phyloP scores from a whole-genome alignment of 768 basidiomycete species.

The Lactifluus echinatus region DNA sequence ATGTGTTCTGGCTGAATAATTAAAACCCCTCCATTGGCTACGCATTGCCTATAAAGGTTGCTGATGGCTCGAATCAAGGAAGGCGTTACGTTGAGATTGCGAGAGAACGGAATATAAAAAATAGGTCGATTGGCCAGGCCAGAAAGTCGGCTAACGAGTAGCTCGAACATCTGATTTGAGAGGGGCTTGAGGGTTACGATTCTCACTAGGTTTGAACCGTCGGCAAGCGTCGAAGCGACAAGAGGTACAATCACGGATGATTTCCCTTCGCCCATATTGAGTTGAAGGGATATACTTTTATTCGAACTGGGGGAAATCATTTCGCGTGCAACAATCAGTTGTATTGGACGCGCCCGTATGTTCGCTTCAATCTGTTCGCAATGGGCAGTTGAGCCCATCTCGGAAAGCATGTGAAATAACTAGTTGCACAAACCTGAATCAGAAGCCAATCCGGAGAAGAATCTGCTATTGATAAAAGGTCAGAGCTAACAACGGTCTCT shows the following conservation, averaged over 20 bases:
- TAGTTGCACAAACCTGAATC: slow-evolving; percentile 3
- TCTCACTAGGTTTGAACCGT: slow-evolving; percentile 37
- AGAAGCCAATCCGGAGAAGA: slow-evolving; percentile 8
- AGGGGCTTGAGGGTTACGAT: slow-evolving; percentile 45
- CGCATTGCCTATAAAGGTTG: slow-evolving; percentile 32
- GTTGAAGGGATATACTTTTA: slow-evolving; percentile 36
- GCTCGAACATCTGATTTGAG: slow-evolving; percentile 39
- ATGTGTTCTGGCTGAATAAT: neutral
- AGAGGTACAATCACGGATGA: slow-evolving; percentile 45
- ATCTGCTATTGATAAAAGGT: neutral
- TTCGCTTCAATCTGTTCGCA: slow-evolving; percentile 36
- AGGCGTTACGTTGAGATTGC: slow-evolving; percentile 26
- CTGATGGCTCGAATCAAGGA: slow-evolving; percentile 23
- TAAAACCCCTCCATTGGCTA: too few species aligned
- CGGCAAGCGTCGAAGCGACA: slow-evolving; percentile 32
- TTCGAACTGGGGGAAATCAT: slow-evolving; percentile 37
- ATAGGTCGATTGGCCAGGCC: slow-evolving; percentile 40
- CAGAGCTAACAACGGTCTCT: neutral
- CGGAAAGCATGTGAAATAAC: too few species aligned
- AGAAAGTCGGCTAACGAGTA: slow-evolving; percentile 36
- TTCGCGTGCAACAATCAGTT: slow-evolving; percentile 34
- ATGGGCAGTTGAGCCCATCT: neutral
- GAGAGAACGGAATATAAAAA: slow-evolving; percentile 43
- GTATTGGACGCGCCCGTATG: slow-evolving; percentile 36
- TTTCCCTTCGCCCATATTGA: slow-evolving; percentile 56